A percentile compares a stretch with the other conserved stretches of the same genome.
Conservation (phyloP, 2,329 filamentous ascomycete genomes). For the Kalmusia sp. region DNA sequence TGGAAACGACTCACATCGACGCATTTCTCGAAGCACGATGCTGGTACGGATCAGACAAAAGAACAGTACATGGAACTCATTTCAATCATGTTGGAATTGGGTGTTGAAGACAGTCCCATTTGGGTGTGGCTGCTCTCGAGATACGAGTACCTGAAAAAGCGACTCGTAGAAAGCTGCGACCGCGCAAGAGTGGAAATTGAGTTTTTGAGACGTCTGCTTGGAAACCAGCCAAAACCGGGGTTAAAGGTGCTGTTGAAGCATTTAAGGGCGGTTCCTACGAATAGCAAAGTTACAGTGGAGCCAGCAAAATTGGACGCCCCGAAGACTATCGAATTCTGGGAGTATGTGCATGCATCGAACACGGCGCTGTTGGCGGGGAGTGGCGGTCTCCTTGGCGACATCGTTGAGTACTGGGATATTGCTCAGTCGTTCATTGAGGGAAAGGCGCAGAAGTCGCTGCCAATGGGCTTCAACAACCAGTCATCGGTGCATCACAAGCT, state of each 20-base stretch:
- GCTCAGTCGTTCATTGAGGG: conserved; percentile 90
- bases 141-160: conserved; percentile 87
- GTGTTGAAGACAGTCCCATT: conserved; percentile 94
- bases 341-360: conserved; percentile 80
- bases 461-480: conserved; percentile 80
- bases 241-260: conserved; percentile 75
- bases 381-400: conserved; percentile 84
- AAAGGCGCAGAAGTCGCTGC: conserved; percentile 79
- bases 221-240: conserved; percentile 74
- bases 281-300: conserved; percentile 62
- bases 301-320: conserved; percentile 73
- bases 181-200: conserved; percentile 93
- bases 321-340: conserved; percentile 90
- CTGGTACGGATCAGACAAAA: conserved; percentile 54
- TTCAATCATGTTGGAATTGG: conserved; percentile 85
- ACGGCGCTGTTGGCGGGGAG: conserved; percentile 74
- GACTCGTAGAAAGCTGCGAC: conserved; percentile 80
- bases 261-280: conserved; percentile 75
- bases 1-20: conserved; percentile 81
- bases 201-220: conserved; percentile 81
- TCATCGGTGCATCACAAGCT: conserved; percentile 83
- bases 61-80: conserved; percentile 96
- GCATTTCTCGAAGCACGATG: conserved; percentile 61
- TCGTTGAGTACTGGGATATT: conserved; percentile 93
- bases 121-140: conserved; percentile 94